Evolutionary conservation across 768 basidiomycete species (phyloP), one percentile per base, ranked within the genome.

Genomic region (Coprinopsis cinerea): DNA sequence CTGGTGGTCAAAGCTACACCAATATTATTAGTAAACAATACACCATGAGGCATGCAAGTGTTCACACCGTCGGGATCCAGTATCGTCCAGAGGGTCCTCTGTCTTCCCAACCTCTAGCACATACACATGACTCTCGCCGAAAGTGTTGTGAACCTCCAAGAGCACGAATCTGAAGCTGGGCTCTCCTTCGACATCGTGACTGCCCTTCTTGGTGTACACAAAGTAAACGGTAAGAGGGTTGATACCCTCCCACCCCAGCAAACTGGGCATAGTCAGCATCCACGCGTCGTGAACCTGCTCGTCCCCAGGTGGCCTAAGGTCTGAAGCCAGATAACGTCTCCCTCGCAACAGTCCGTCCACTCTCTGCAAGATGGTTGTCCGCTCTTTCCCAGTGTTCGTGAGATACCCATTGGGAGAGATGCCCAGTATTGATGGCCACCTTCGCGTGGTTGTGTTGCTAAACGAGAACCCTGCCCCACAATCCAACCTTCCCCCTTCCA

Each of bases 221-320:
- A 79, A 85, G 62, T 85, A 86, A 22, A 83, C 78, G 1, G 80
- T 80, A 36, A 87, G 64, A 0, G 86, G 86, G 51, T 87, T 87
- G 47, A 86, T 82, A 0, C 82, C 86, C 58, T 84, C 81, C 45
- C 72, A 76, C 0, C 85, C 85, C 24, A 82, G 51, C 45, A 79
- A 77, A 46, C 75, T 79, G 2, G 85, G 85, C 81, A 86, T 85
- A 2, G 85, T 84, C 65, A 88, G 67, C 70, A 88, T 76, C 83
- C 84, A 90, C 0, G 77, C 74, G 51, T 79, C 79, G 4, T 71
- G 65, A 4, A 83, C 28, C 2, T 46, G 43, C 13, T 53, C 49
- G 22, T 55, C 46, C 3, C 44, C 58, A 7, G 18, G 14, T 9
- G 41, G 34, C 24, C 18, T 17, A n/a, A 9, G 20, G 28, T 17